These are phyloP conservation scores for Brettanomyces bruxellensis DNA, from an alignment of 805 yeast species.

Conservation along the genomic window DNA sequence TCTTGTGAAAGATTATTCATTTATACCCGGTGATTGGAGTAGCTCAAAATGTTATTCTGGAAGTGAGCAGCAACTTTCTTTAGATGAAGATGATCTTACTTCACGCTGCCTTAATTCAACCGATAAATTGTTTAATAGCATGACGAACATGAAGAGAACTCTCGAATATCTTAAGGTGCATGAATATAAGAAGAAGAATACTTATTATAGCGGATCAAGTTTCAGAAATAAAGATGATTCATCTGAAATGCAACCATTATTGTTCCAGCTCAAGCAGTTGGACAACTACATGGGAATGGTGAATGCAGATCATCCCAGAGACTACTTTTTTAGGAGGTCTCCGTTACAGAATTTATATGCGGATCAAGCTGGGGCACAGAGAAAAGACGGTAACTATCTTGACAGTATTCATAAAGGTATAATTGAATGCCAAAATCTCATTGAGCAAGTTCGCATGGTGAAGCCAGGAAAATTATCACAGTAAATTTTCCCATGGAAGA, in stretches of 20 bases:
- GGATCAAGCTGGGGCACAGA: not conserved
- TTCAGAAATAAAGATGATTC: constrained; percentile 8
- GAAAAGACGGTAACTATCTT: constrained; percentile 14
- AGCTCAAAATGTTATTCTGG: not conserved
- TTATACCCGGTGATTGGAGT: constrained; percentile 1
- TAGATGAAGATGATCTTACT: constrained; percentile 10
- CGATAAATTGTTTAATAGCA: constrained; percentile 14
- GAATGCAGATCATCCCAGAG: constrained; percentile 26
- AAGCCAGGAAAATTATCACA: not conserved
- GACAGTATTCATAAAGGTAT: constrained; percentile 21
- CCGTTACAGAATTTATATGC: constrained; percentile 11
- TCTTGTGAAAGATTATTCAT: constrained; percentile 3
- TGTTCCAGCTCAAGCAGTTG: constrained; percentile 24
- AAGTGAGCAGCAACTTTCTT: constrained; percentile 20
- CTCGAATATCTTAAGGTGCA: constrained; percentile 20
- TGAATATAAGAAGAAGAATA: constrained; percentile 13
- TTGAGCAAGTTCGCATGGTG: constrained; percentile 1
- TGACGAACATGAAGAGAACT: constrained; percentile 21
- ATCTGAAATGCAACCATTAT: constrained; percentile 28
- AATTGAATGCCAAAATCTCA: constrained; percentile 6
- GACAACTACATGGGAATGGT: constrained; percentile 24
- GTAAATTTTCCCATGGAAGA: too few relatives aligned
- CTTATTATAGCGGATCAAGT: constrained; percentile 4
- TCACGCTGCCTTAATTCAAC: constrained; percentile 7
- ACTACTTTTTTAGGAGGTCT: constrained; percentile 21